A percentile compares a stretch with the other conserved stretches of the same genome.
Conservation (phyloP, 2,329 filamentous ascomycete genomes). For the Xenoacremonium recifei region DNA sequence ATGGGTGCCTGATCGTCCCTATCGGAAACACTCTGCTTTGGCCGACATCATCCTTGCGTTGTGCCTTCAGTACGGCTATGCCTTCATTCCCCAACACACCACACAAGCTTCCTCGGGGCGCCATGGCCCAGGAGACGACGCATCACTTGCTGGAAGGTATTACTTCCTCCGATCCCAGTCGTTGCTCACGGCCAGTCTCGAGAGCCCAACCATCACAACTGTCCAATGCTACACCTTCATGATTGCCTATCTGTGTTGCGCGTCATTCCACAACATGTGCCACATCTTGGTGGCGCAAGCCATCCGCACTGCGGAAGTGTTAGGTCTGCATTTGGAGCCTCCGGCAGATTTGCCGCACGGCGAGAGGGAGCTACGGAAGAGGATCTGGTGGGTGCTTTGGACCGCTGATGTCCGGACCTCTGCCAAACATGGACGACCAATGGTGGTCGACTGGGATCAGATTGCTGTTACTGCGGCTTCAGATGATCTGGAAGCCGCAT, state of each 20-base stretch:
- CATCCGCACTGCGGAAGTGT: slow-evolving; percentile 43
- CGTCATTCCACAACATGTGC: slow-evolving; percentile 47
- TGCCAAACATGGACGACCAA: slow-evolving; percentile 43
- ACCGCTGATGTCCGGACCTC: slow-evolving; percentile 45
- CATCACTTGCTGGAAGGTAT: slow-evolving; percentile 42
- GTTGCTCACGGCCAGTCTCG: slow-evolving; percentile 42
- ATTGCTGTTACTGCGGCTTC: not conserved
- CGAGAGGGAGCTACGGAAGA: slow-evolving; percentile 43
- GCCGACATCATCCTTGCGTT: slow-evolving; percentile 52
- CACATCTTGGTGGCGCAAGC: slow-evolving; percentile 39
- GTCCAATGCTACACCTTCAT: slow-evolving; percentile 48
- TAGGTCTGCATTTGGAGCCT: slow-evolving; percentile 49
- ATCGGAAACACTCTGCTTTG: slow-evolving; percentile 44
- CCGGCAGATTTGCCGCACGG: slow-evolving; percentile 27
- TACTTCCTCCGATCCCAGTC: slow-evolving; percentile 47
- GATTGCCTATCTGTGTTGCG: slow-evolving; percentile 45
- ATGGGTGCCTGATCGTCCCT: slow-evolving; percentile 27
- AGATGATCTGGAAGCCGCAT: not conserved
- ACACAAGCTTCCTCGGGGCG: slow-evolving; percentile 3
- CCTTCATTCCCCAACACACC: slow-evolving; percentile 11
- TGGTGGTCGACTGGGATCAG: not conserved
- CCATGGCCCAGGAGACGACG: slow-evolving; percentile 26
- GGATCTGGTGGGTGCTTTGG: slow-evolving; percentile 53
- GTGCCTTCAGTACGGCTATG: slow-evolving; percentile 45
- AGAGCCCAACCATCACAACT: slow-evolving; percentile 45